Evolutionary conservation across 1,284 basidiomycete genomes (phyloP), one percentile per base, ranked within the genome.

Genomic region (Puccinia horiana): DNA sequence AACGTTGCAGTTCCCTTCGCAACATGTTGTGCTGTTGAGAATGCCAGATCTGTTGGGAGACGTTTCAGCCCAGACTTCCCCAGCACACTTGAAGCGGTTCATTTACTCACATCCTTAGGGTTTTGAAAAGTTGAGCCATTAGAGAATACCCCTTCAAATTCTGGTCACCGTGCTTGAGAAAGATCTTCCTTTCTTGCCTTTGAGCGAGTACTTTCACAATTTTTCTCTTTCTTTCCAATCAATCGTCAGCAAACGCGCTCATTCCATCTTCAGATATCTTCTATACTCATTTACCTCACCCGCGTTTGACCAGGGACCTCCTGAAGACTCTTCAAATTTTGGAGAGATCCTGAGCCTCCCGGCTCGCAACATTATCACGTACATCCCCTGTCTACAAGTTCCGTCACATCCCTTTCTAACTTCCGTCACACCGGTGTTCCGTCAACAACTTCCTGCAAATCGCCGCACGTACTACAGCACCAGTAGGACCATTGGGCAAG

Each of bases 111-210:
- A 58, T 58, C 56, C 56, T 29, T n/a, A 5, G n/a, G n/a, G 6
- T 58, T 58, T 29, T 23, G 61, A 35, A 23, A 67, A 67, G n/a
- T 9, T 16, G 40, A 67, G 18, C n/a, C 12, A 37, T 58, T 2
- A 40, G 20, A 67, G 29, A n/a, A 67, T 16, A 67, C 35, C n/a
- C 63, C 40, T 67, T 67, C 29, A 9, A 58, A 4, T 11, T 18
- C 29, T n/a, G 52, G n/a, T n/a, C 56, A 14, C 56, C 18, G 56
- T 29, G 56, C 56, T 26, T 29, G 56, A n/a, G 56, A 58, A 58
- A 58, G 26, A 58, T 8, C 23, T 67, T 67, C 40, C 40, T 67
- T 42, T 67, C 63, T 67, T 67, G 32, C 23, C 40, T 67, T 40
- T 67, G 35, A 14, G 14, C 40, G 32, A 40, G 32, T 67, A 2